These are phyloP conservation scores for Choanephora cucurbitarum DNA, from an alignment of 371 early-diverging fungal genomes.

Conservation along the genomic window DNA sequence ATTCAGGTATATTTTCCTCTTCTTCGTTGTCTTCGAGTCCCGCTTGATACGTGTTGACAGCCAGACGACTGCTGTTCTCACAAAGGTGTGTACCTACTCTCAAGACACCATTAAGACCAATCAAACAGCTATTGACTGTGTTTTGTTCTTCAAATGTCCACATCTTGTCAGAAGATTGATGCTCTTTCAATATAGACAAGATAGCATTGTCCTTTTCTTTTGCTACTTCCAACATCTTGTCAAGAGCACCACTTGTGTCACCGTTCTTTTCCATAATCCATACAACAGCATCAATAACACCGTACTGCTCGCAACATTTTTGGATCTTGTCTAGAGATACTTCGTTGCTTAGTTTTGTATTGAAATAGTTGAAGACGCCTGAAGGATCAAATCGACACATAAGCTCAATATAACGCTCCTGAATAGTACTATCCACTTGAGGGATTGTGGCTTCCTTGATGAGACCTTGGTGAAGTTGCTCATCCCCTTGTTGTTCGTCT, in stretches of 20 bases:
- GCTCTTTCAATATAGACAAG: constrained; percentile 41
- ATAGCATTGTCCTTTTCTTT: constrained; percentile 51
- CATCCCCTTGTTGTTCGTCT: constrained; percentile 9
- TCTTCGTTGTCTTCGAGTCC: constrained; percentile 1
- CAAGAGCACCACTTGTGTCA: constrained; percentile 66
- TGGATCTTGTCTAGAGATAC: constrained; percentile 61
- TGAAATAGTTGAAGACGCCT: constrained; percentile 65
- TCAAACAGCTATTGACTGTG: constrained; percentile 51
- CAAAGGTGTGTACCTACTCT: constrained; percentile 63
- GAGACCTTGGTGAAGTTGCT: constrained; percentile 15
- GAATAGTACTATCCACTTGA: constrained; percentile 38
- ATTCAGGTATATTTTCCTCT: constrained; percentile 16
- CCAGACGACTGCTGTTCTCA: constrained; percentile 52
- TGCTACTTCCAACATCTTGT: constrained; percentile 64
- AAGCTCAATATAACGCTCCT: constrained; percentile 70
- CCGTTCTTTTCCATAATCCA: constrained; percentile 81
- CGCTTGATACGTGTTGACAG: neutral
- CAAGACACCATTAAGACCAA: constrained; percentile 61
- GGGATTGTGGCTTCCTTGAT: constrained; percentile 15
- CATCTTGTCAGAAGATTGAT: constrained; percentile 10
- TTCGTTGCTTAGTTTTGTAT: constrained; percentile 57
- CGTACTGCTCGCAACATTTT: constrained; percentile 56
- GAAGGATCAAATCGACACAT: constrained; percentile 72
- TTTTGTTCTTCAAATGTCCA: constrained; percentile 65
- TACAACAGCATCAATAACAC: constrained; percentile 71